Base-by-base conservation (phyloP, 1,139 yeast genomes). In the Scheffersomyces segobiensis region DNA sequence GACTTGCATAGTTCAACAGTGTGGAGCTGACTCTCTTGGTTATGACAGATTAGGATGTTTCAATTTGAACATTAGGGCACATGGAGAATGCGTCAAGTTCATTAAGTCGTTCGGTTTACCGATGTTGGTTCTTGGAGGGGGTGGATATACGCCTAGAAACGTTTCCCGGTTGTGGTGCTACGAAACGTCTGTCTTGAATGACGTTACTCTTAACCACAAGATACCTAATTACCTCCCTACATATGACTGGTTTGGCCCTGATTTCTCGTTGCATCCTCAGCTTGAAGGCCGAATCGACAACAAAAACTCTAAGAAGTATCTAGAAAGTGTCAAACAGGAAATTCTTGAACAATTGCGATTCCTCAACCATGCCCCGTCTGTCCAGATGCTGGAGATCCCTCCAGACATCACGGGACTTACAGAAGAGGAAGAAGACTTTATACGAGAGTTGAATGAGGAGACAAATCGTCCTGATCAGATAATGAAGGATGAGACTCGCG, bases 21-120 rank as follows among this genome's bases (percentile, higher is more conserved):
- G 98, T 78, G 99, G 99, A 50, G 98, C 98, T 17, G 99, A 95
- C 71, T 92, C 98, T 0, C 78, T 95, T 49, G 96, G 97, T 6
- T 93, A 96, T 62, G 99, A 95, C 74, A 82, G 97, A 63, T 79
- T 95, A 52, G 99, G 99, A 20, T 91, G 97, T 67, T 95, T 95
- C 77, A 95, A 95, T 69, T 80, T 95, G 58, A 92, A 93, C 63
- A 93, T 93, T 70, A 81, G 85, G 55, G 99, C 97, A 0, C 98
- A 93, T 71, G 98, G 98, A 3, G 97, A 93, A 71, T 95, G 99
- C 77, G 96, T 93, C 46, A 86, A 87, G 63, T 93, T 87, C 72
- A 88, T 93, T 57, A 90, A 89, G 70, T 84, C 93, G 22, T 93
- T 93, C 72, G 93, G 93, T 5, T 79, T 95, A 2, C 98, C 98